Conservation (phyloP, 2,329 filamentous ascomycete species). For the Cyphellophora attinorum region DNA sequence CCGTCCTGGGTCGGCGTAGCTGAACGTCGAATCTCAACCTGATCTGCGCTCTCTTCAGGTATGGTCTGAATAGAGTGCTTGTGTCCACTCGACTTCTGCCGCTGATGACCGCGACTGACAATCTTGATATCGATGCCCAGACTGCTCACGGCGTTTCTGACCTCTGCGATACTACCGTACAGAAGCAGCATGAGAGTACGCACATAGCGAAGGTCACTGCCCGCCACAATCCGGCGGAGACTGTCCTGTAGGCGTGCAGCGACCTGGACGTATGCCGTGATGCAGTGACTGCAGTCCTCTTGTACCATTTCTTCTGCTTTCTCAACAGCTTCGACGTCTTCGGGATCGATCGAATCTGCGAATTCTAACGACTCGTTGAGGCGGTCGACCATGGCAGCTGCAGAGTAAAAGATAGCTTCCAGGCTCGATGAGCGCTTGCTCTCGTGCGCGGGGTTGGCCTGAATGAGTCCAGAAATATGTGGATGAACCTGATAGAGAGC, state of each 20-base stretch:
- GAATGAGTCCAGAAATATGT: slow-evolving; percentile 35
- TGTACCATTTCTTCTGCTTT: slow-evolving; percentile 31
- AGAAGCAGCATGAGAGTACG: slow-evolving; percentile 50
- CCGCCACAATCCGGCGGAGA: slow-evolving; percentile 41
- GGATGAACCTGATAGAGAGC: slow-evolving; percentile 43
- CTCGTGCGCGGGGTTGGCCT: slow-evolving; percentile 34
- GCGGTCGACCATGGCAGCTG: slow-evolving; percentile 46
- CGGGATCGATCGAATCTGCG: slow-evolving; percentile 38
- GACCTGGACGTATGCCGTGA: slow-evolving; percentile 41
- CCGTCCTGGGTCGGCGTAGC: slow-evolving; percentile 39
- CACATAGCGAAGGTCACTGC: slow-evolving; percentile 47
- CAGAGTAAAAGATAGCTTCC: slow-evolving; percentile 47
- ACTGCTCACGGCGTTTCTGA: slow-evolving; percentile 48
- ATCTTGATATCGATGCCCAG: slow-evolving; percentile 34
- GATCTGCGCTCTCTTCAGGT: slow-evolving; percentile 19
- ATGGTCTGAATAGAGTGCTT: slow-evolving; percentile 23
- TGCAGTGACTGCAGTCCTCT: slow-evolving; percentile 38
- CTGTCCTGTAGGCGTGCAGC: slow-evolving; percentile 39
- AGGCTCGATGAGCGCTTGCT: slow-evolving; percentile 40
- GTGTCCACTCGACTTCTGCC: slow-evolving; percentile 19
- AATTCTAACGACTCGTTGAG: slow-evolving; percentile 45
- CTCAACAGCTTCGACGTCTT: slow-evolving; percentile 39
- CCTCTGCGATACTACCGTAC: slow-evolving; percentile 48
- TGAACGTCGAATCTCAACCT: slow-evolving; percentile 23
- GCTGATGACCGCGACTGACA: slow-evolving; percentile 16